Conservation (phyloP, 1,284 basidiomycete species). For the Ceratobasidium sp. region DNA sequence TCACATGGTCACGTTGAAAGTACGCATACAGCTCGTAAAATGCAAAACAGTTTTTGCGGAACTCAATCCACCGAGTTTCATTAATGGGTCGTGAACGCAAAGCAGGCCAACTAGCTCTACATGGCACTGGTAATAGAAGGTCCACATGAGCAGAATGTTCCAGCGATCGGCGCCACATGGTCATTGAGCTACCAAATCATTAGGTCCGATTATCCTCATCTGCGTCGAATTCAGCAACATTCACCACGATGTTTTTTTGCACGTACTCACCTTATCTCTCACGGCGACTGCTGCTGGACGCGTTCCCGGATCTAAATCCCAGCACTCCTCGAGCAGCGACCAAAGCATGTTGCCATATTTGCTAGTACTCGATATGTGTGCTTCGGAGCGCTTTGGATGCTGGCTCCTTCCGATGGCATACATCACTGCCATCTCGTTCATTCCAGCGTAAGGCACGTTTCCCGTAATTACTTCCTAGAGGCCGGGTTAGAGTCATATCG, state of each 20-base stretch:
- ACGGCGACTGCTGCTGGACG: neutral
- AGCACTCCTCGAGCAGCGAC: constrained; percentile 5
- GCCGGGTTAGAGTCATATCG: neutral
- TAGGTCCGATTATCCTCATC: neutral
- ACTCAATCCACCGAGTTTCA: too few species aligned
- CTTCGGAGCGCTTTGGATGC: neutral
- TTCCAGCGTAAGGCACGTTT: neutral
- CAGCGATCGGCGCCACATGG: too few species aligned
- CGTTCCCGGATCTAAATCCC: neutral
- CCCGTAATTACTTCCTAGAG: constrained; percentile 10
- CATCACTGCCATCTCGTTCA: neutral
- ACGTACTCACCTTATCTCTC: neutral
- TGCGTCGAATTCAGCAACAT: neutral
- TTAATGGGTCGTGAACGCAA: too few species aligned
- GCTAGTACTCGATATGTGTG: neutral
- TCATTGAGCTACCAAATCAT: neutral
- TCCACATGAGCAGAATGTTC: too few species aligned
- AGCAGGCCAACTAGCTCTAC: too few species aligned
- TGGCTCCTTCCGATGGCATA: neutral
- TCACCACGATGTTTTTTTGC: neutral
- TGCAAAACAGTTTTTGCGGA: too few species aligned
- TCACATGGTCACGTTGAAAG: too few species aligned
- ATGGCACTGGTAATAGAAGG: too few species aligned
- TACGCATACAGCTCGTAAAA: too few species aligned
- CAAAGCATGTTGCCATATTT: neutral